These are phyloP conservation scores for Cardamine chenopodiifolia DNA, from an alignment of 345 rosid genomes.

Conservation along the genomic window DNA sequence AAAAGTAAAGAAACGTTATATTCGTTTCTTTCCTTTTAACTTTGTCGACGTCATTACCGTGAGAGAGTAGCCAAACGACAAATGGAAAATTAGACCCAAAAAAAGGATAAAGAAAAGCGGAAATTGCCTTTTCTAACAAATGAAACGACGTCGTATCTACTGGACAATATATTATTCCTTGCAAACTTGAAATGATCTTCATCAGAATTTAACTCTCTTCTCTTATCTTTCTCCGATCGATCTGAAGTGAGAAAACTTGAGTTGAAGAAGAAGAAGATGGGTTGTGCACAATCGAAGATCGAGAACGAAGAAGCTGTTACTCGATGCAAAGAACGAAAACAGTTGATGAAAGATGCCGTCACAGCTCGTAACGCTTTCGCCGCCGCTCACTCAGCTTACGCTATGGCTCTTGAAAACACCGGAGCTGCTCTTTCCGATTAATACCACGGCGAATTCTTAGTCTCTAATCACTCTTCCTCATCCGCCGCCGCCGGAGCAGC, in stretches of 20 bases:
- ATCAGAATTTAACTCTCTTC: no score
- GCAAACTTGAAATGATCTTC: background rate
- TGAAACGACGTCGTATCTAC: slow-evolving; percentile 29
- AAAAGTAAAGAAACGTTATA: slow-evolving; percentile 30
- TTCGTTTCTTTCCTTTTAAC: slow-evolving; percentile 24
- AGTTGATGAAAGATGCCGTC: slow-evolving; percentile 73
- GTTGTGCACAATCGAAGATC: slow-evolving; percentile 91
- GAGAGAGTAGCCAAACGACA: slow-evolving; percentile 24
- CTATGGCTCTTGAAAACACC: slow-evolving; percentile 77
- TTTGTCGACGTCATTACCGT: slow-evolving; percentile 36
- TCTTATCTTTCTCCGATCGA: slow-evolving; percentile 27
- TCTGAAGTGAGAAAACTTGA: slow-evolving; percentile 21
- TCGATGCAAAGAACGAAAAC: slow-evolving; percentile 82
- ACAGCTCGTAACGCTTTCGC: slow-evolving; percentile 87
- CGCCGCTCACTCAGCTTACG: slow-evolving; percentile 88
- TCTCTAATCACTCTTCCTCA: slow-evolving; percentile 38
- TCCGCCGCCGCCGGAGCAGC: slow-evolving; percentile 18
- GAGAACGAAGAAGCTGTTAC: slow-evolving; percentile 90
- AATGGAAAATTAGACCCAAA: background rate
- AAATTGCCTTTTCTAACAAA: slow-evolving; percentile 15
- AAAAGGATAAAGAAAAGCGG: background rate
- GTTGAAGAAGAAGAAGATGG: slow-evolving; percentile 51
- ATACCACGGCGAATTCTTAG: slow-evolving; percentile 62
- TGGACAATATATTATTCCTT: background rate
- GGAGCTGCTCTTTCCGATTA: slow-evolving; percentile 94